Evolutionary conservation across 441 rosid species (phyloP).

Genomic region (Dalechampia spathulata): DNA sequence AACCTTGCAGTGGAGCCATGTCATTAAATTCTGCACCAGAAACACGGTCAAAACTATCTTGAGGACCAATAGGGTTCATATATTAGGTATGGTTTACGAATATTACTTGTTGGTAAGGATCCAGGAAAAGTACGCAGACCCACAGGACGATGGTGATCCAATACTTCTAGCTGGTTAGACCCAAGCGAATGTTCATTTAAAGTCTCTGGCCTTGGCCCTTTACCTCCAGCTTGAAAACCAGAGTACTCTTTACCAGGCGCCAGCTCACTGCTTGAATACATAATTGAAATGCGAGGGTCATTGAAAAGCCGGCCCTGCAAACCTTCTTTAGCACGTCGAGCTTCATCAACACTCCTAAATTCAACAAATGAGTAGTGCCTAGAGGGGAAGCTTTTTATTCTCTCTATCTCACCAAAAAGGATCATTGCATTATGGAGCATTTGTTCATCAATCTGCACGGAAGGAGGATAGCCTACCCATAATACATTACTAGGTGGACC

Average conservation of each 20-base stretch:
- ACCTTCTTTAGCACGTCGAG: constrained; percentile 89
- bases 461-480: constrained; percentile 95
- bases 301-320: constrained; percentile 87
- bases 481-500: constrained; percentile 78
- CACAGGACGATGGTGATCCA: constrained; percentile 34
- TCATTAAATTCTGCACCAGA: constrained; percentile 48
- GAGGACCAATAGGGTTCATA: constrained; percentile 40
- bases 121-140: constrained; percentile 27
- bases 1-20: constrained; percentile 21
- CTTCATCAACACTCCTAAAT: constrained; percentile 93
- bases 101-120: constrained; percentile 29
- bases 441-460: constrained; percentile 81
- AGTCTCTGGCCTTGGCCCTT: constrained; percentile 57
- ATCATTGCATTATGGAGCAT: constrained; percentile 97
- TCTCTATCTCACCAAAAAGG: constrained; percentile 96
- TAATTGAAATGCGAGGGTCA: constrained; percentile 85
- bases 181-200: constrained; percentile 40
- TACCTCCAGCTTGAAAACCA: constrained; percentile 45
- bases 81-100: constrained; percentile 35
- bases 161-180: constrained; percentile 36
- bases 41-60: constrained; percentile 45
- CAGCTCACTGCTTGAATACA: constrained; percentile 66
- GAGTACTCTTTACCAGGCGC: constrained; percentile 54
- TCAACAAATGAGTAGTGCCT: constrained; percentile 87
- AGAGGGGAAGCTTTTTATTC: constrained; percentile 71